Base-by-base conservation (phyloP, 495 filamentous ascomycete species). In the Aspergillus diversus region DNA sequence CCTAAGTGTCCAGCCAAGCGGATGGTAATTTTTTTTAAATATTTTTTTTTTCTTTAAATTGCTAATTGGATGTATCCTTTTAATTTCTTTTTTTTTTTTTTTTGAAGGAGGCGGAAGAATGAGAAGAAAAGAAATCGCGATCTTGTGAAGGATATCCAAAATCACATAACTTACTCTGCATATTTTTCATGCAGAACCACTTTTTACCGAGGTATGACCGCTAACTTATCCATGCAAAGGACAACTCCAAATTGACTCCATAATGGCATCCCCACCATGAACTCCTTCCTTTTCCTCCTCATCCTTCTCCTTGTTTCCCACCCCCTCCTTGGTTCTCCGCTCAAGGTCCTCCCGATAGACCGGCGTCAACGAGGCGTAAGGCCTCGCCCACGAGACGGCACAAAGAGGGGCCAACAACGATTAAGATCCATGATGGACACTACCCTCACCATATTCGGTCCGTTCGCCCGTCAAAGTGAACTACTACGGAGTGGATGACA, bases 361-460 rank as follows among this genome's bases (percentile, higher is more conserved):
- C 32, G 27, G 16, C 46, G 13, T 59, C 57, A 48, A 50, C 35
- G 31, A 35, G 8, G 27, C 17, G 16, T 33, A 16, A 31, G 47
- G 27, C 27, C n/a, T 46, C 17, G 31, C n/a, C 39, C 5, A 37
- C 33, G 17, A 33, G 48, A 42, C 58, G 49, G 58, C 58, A 53
- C 34, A 39, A 15, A 31, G 37, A 31, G 17, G 50, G 33, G 43
- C 27, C 47, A 16, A 33, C 43, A 59, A 16, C 50, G 33, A 54
- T 54, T 33, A 33, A 35, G 49, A 54, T 60, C 58, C 58, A 37
- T 42, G 33, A 52, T 32, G 16, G 33, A 21, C 57, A 16, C 48
- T 53, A 48, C 58, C 50, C 34, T 60, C 49, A 53, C 58, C 34
- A 1, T 34, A 43, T 60, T 53, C 11, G 48, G 49, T 32, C 58